Conservation (phyloP, 2,329 filamentous ascomycete species). For the Monosporascus sp. region DNA sequence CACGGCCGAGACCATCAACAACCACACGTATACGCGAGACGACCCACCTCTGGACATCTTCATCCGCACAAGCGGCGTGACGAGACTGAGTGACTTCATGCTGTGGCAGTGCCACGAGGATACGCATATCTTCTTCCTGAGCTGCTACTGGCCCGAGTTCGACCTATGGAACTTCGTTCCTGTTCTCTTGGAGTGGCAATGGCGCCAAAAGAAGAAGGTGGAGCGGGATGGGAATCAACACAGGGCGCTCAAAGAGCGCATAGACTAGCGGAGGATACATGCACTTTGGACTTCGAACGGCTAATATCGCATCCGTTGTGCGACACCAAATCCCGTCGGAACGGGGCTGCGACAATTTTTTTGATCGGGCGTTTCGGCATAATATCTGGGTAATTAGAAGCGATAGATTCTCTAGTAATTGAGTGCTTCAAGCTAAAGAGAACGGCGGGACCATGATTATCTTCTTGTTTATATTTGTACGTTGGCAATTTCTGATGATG, state of each 20-base stretch:
- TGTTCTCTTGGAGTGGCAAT: slow-evolving; percentile 86
- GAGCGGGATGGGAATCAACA: slow-evolving; percentile 43
- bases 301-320: too few species aligned
- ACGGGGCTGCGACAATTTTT: too few species aligned
- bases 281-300: too few species aligned
- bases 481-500: too few species aligned
- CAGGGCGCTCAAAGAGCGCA: slow-evolving; percentile 24
- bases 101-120: slow-evolving; percentile 95
- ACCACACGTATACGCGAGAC: slow-evolving; percentile 81
- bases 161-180: slow-evolving; percentile 90
- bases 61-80: slow-evolving; percentile 86
- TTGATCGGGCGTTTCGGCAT: too few species aligned
- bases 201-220: slow-evolving; percentile 56
- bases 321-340: too few species aligned
- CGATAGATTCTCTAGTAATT: too few species aligned
- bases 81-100: slow-evolving; percentile 94
- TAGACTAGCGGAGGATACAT: background rate
- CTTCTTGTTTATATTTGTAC: too few species aligned
- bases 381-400: too few species aligned
- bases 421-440: too few species aligned
- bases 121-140: slow-evolving; percentile 86
- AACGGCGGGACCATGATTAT: too few species aligned
- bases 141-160: slow-evolving; percentile 94
- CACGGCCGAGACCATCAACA: slow-evolving; percentile 72
- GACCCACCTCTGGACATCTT: slow-evolving; percentile 87